Conservation (phyloP, 371 early-diverging fungal species). For the Dentiscutata heterogama region DNA sequence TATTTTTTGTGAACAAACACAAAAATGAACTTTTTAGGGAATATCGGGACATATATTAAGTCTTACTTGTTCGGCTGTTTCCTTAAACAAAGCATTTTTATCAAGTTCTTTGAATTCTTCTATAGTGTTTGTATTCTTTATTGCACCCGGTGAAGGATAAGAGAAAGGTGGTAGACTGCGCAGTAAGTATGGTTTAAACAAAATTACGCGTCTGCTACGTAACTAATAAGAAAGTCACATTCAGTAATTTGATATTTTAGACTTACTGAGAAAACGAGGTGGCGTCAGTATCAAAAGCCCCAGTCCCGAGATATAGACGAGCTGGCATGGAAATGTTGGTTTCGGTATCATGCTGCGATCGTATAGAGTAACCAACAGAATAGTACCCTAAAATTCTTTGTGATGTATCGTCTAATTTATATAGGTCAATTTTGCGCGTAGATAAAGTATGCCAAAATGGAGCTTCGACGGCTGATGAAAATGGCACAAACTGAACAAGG, state of each 20-base stretch:
- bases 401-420: slow-evolving; percentile 76
- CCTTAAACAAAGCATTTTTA: slow-evolving; percentile 75
- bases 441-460: slow-evolving; percentile 91
- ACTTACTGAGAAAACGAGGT: slow-evolving; percentile 30
- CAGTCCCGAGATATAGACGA: slow-evolving; percentile 56
- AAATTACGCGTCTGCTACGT: neutral
- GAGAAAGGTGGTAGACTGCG: slow-evolving; percentile 60
- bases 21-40: neutral
- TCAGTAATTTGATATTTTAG: neutral
- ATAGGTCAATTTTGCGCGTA: slow-evolving; percentile 83
- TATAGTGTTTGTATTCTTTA: slow-evolving; percentile 91
- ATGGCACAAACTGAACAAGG: slow-evolving; percentile 85
- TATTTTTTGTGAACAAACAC: neutral
- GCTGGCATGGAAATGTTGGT: slow-evolving; percentile 53
- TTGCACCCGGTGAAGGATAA: slow-evolving; percentile 63
- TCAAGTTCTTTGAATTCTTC: slow-evolving; percentile 88
- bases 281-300: slow-evolving; percentile 48
- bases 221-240: neutral
- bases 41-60: neutral
- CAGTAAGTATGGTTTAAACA: neutral
- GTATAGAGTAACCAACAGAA: slow-evolving; percentile 58
- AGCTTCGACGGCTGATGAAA: slow-evolving; percentile 86
- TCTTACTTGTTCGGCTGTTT: slow-evolving; percentile 67
- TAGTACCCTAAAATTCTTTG: slow-evolving; percentile 73
- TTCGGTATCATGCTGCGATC: slow-evolving; percentile 48